A percentile compares a stretch with the other conserved stretches of the same genome.
Evolutionary conservation across 2,329 filamentous ascomycete species (phyloP).

Genomic region (Podosphaera fusca): DNA sequence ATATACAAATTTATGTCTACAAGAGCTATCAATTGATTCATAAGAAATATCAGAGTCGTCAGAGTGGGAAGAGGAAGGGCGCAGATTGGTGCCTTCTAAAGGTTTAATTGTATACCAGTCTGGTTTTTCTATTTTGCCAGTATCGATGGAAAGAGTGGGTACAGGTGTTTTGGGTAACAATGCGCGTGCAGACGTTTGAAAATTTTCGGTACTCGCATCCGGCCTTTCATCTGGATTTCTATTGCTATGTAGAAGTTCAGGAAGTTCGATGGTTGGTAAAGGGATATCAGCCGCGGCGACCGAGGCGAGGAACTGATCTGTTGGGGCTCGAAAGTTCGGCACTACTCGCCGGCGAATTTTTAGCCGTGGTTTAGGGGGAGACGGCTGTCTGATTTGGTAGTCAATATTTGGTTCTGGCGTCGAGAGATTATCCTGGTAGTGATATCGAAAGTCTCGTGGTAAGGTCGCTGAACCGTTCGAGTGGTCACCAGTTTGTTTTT

Average conservation of each 20-base stretch:
- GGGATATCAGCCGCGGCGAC: slow-evolving; percentile 41
- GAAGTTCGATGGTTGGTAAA: slow-evolving; percentile 39
- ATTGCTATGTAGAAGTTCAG: slow-evolving; percentile 17
- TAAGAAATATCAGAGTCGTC: slow-evolving; percentile 29
- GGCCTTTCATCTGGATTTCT: slow-evolving; percentile 11
- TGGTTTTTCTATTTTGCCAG: slow-evolving; percentile 6
- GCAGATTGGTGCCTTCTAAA: slow-evolving; percentile 7
- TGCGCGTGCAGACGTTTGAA: slow-evolving; percentile 8
- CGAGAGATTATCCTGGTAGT: slow-evolving; percentile 9
- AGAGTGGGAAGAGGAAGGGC: slow-evolving; percentile 12
- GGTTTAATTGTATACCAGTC: slow-evolving; percentile 13
- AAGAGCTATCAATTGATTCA: slow-evolving; percentile 32
- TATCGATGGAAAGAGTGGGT: slow-evolving; percentile 13
- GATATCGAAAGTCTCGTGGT: slow-evolving; percentile 14
- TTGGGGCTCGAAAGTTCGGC: slow-evolving; percentile 25
- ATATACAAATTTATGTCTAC: slow-evolving; percentile 26
- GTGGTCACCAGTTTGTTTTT: slow-evolving; percentile 7
- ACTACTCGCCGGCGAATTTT: slow-evolving; percentile 14
- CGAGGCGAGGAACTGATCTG: slow-evolving; percentile 42
- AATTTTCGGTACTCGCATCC: slow-evolving; percentile 5
- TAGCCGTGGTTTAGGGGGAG: slow-evolving; percentile 14
- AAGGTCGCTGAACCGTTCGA: slow-evolving; percentile 14
- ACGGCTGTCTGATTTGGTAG: slow-evolving; percentile 9
- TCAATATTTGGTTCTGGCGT: slow-evolving; percentile 12
- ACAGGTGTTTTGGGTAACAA: slow-evolving; percentile 37